Evolutionary conservation across 306 rosid genomes (phyloP).

Genomic region (Quercus gilva): DNA sequence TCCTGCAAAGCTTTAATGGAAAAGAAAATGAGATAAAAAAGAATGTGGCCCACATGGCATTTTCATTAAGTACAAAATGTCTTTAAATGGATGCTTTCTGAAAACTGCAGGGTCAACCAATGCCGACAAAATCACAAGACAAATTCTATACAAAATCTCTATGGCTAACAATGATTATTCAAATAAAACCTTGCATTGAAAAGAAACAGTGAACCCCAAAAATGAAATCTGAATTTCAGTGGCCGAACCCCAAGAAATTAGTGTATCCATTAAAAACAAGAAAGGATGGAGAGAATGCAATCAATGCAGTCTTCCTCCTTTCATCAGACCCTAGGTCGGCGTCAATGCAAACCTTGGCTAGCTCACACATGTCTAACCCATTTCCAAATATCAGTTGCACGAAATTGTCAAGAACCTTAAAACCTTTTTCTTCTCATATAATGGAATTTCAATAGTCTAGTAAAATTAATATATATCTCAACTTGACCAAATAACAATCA

Average conservation of each 20-base stretch:
- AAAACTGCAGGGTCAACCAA: not conserved
- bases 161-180: not conserved
- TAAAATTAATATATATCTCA: not conserved
- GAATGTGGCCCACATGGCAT: not conserved
- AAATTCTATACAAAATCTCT: not conserved
- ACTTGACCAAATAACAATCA: not conserved
- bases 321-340: not conserved
- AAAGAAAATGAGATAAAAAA: no score
- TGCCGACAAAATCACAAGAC: not conserved
- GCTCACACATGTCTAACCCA: not conserved
- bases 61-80: not conserved
- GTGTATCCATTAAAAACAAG: not conserved
- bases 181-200: not conserved
- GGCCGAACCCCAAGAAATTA: not conserved
- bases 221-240: not conserved
- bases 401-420: no score
- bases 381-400: not conserved
- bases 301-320: not conserved
- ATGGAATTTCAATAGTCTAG: not conserved
- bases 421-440: not conserved
- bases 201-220: not conserved
- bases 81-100: not conserved
- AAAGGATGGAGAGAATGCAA: not conserved
- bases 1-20: not conserved
- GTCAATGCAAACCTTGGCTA: not conserved